Evolutionary conservation across 2,329 filamentous ascomycete species (phyloP).

Genomic region (Phyllosticta citrichinensis): DNA sequence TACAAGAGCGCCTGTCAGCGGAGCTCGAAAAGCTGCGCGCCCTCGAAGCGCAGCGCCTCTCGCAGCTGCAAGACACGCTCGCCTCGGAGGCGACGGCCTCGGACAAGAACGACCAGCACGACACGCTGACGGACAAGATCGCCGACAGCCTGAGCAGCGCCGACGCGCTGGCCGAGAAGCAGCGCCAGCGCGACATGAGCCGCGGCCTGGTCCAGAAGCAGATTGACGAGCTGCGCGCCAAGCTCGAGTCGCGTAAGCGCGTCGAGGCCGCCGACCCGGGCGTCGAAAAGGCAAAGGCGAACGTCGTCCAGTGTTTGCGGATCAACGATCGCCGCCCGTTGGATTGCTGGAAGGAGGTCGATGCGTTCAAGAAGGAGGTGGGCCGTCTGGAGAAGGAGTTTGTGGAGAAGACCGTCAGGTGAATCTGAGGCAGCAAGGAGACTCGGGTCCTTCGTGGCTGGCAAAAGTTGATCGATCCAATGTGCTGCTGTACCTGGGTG

Average conservation of each 20-base stretch:
- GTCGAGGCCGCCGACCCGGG: conserved; percentile 55
- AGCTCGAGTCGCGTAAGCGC: conserved; percentile 45
- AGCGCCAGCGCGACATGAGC: conserved; percentile 37
- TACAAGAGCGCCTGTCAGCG: conserved; percentile 75
- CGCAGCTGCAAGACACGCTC: conserved; percentile 56
- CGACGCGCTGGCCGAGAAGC: conserved; percentile 30
- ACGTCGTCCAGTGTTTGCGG: conserved; percentile 70
- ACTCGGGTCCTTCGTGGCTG: too few relatives aligned
- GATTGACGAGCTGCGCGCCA: conserved; percentile 45
- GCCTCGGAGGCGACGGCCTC: conserved; percentile 31
- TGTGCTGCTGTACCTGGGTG: not conserved
- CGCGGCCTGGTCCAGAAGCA: conserved; percentile 46
- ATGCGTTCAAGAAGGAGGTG: conserved; percentile 83
- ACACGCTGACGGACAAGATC: conserved; percentile 26
- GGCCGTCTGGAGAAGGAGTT: conserved; percentile 75
- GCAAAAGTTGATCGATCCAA: not conserved
- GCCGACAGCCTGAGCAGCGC: conserved; percentile 25
- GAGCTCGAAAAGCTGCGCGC: conserved; percentile 74
- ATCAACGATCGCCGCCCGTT: conserved; percentile 78
- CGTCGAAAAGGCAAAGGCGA: conserved; percentile 64
- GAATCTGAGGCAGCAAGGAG: conserved; percentile 8
- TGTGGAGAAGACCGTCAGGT: conserved; percentile 67
- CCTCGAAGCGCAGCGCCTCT: conserved; percentile 59
- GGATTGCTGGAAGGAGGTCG: conserved; percentile 91
- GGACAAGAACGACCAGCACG: not conserved